phyloP scores from a whole-genome alignment of 169 alveolate species.

The Plasmodium coatneyi region DNA sequence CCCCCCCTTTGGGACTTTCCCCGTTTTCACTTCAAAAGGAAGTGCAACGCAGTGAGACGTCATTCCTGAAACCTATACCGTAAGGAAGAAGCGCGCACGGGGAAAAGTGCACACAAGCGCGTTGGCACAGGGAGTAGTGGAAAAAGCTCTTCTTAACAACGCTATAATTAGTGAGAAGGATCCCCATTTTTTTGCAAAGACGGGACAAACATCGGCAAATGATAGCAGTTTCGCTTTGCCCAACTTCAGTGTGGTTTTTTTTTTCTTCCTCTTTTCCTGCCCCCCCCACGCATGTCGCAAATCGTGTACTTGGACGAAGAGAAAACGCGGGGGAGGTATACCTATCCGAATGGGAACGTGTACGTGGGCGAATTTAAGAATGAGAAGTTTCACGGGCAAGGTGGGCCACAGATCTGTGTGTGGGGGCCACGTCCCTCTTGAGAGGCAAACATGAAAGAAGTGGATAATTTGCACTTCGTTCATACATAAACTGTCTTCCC shows the following conservation, averaged over 20 bases:
- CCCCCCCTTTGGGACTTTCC: neutral
- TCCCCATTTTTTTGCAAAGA: neutral
- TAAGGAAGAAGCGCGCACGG: neutral
- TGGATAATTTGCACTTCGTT: neutral
- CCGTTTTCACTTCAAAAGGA: neutral
- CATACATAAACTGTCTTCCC: neutral
- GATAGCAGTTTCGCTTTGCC: neutral
- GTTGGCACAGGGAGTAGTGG: neutral
- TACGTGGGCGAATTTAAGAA: constrained; percentile 56
- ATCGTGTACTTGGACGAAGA: constrained; percentile 30
- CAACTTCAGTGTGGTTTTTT: neutral
- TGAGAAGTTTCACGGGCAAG: constrained; percentile 62
- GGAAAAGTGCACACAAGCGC: neutral
- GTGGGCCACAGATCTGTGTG: neutral
- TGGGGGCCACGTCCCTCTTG: neutral
- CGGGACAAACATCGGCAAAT: neutral
- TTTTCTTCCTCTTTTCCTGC: neutral
- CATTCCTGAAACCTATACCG: neutral
- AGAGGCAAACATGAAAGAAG: neutral
- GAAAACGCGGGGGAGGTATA: constrained; percentile 53
- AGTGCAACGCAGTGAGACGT: neutral
- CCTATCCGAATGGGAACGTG: constrained; percentile 61
- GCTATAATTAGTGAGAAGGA: neutral
- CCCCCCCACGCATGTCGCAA: constrained; percentile 15
- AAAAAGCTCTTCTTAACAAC: neutral